Evolutionary conservation across 345 rosid species (phyloP).

Genomic region (Aegle marmelos): DNA sequence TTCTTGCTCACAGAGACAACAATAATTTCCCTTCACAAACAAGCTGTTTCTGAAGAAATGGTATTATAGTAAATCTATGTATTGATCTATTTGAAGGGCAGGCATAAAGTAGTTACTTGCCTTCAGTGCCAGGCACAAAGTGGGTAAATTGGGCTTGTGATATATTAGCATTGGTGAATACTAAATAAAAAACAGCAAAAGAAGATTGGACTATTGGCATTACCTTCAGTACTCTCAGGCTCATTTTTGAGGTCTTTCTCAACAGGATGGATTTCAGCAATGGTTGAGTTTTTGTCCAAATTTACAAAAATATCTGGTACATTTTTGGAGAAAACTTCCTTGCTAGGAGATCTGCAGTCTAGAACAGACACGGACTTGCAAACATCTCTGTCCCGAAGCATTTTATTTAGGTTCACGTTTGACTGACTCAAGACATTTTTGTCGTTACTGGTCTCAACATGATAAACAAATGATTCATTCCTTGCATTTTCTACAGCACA

Average conservation of each 20-base stretch:
- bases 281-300: constrained; percentile 19
- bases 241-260: constrained; percentile 20
- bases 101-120: neutral
- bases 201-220: neutral
- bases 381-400: constrained; percentile 22
- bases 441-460: constrained; percentile 24
- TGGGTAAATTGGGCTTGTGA: neutral
- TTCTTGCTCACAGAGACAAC: neutral
- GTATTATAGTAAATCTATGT: neutral
- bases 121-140: neutral
- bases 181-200: neutral
- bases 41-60: constrained; percentile 1
- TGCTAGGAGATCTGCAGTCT: constrained; percentile 22
- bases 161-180: neutral
- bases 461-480: constrained; percentile 18
- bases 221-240: constrained; percentile 42
- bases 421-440: constrained; percentile 23
- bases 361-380: constrained; percentile 25
- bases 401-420: constrained; percentile 19
- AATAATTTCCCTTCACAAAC: neutral
- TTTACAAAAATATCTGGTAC: constrained; percentile 17
- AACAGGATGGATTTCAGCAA: constrained; percentile 12
- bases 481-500: constrained; percentile 4
- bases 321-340: constrained; percentile 20
- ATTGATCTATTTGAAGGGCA: neutral